A percentile compares a stretch with the other conserved stretches of the same genome.
phyloP scores from a whole-genome alignment of 176 grass and related monocot species.

The Microstegium vimineum region DNA sequence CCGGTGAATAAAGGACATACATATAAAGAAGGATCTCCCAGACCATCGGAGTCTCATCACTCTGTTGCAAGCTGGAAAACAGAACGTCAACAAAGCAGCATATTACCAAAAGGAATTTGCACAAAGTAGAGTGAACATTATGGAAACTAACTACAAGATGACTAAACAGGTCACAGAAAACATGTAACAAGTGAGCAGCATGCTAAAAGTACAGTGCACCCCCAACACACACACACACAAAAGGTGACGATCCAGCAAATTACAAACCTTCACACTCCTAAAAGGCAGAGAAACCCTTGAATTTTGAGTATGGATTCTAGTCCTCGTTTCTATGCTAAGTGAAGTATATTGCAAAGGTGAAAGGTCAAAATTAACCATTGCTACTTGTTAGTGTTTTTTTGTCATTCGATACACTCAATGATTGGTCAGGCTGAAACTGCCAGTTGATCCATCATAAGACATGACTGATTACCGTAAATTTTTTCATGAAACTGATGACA shows the following conservation, averaged over 20 bases:
- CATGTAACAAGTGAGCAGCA: not conserved
- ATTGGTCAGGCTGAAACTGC: not conserved
- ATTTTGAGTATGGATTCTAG: not conserved
- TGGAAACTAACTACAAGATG: not conserved
- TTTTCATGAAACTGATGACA: not conserved
- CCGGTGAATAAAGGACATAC: constrained; percentile 90
- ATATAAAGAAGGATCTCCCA: constrained; percentile 87
- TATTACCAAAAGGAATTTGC: not conserved
- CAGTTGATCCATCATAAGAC: not conserved
- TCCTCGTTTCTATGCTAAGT: not conserved
- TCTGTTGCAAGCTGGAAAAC: constrained; percentile 70
- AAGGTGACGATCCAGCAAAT: too few relatives aligned
- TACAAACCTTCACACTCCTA: too few relatives aligned
- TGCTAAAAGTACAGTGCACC: too few relatives aligned
- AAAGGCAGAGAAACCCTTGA: not conserved
- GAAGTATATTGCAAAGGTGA: not conserved
- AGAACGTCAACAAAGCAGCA: not conserved
- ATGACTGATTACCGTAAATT: not conserved
- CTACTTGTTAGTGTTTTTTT: not conserved
- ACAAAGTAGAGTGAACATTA: not conserved
- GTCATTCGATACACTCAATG: not conserved
- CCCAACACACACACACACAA: too few relatives aligned
- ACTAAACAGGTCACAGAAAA: not conserved
- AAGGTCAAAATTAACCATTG: not conserved
- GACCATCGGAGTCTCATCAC: constrained; percentile 87